Evolutionary conservation across 2,329 filamentous ascomycete species (phyloP).

Genomic region (Cladosporium austrohemisphaericum): DNA sequence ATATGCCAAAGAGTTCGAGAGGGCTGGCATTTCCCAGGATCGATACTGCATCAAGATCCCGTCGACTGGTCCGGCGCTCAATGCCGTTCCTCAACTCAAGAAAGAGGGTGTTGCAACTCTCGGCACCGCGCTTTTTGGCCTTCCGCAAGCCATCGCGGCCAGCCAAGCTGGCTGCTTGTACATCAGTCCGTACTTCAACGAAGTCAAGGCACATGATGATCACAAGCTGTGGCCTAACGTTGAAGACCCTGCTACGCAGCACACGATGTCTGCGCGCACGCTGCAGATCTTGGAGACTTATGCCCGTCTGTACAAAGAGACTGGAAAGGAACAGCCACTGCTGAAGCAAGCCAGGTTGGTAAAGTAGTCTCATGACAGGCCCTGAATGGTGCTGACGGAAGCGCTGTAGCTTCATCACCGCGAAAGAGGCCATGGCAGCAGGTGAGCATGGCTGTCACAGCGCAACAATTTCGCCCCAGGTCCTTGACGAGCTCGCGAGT

Average conservation of each 20-base stretch:
- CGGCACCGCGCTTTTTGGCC: slow-evolving; percentile 60
- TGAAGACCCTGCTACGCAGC: slow-evolving; percentile 19
- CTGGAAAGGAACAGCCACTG: slow-evolving; percentile 36
- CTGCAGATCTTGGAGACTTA: slow-evolving; percentile 22
- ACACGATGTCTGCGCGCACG: slow-evolving; percentile 21
- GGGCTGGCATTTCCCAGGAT: slow-evolving; percentile 24
- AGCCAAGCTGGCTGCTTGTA: slow-evolving; percentile 57
- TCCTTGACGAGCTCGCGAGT: slow-evolving; percentile 40
- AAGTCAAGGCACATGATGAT: slow-evolving; percentile 54
- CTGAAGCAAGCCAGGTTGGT: slow-evolving; percentile 20
- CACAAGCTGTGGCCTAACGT: slow-evolving; percentile 17
- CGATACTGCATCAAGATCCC: slow-evolving; percentile 63
- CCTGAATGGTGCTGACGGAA: slow-evolving; percentile 40
- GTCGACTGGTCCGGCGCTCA: slow-evolving; percentile 60
- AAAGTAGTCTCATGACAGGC: neutral
- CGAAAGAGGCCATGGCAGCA: slow-evolving; percentile 56
- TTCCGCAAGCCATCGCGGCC: slow-evolving; percentile 58
- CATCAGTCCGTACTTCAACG: slow-evolving; percentile 63
- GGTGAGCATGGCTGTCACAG: slow-evolving; percentile 51
- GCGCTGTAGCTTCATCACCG: slow-evolving; percentile 55
- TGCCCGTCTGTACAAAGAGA: slow-evolving; percentile 13
- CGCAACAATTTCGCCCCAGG: slow-evolving; percentile 55
- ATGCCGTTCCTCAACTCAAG: slow-evolving; percentile 56
- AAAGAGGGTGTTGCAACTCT: slow-evolving; percentile 54
- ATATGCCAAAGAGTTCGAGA: slow-evolving; percentile 26